Conservation (phyloP, 1,284 basidiomycete species). For the Ganoderma multipileum region DNA sequence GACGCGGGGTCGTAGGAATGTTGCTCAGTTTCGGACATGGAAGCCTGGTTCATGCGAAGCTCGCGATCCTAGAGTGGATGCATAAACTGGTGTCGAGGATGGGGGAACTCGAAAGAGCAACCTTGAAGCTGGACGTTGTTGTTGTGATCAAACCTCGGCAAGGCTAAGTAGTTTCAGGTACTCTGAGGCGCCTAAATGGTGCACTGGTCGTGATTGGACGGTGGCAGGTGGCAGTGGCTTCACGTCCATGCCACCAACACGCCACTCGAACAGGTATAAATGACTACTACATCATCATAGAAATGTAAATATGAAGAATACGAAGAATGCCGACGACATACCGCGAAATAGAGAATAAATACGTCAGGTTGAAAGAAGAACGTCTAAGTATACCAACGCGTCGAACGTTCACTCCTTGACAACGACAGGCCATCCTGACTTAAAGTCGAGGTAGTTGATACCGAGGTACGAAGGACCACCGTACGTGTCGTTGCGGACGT, state of each 20-base stretch:
- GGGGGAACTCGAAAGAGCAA: neutral
- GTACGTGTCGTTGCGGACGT: constrained; percentile 14
- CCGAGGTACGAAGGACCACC: constrained; percentile 11
- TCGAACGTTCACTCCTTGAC: neutral
- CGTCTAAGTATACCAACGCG: neutral
- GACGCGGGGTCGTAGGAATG: neutral
- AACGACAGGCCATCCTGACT: constrained; percentile 10
- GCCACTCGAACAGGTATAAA: neutral
- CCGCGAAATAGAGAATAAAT: neutral
- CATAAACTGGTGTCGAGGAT: neutral
- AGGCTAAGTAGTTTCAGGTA: no score
- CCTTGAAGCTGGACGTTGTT: neutral
- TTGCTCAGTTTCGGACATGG: neutral
- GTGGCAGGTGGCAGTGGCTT: neutral
- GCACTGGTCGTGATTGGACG: neutral
- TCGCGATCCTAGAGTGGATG: neutral
- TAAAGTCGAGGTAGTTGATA: constrained; percentile 19
- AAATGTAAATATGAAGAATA: neutral
- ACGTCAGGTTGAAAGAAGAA: neutral
- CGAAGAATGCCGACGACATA: neutral
- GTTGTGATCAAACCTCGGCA: neutral
- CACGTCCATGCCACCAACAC: no score
- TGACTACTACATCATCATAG: neutral
- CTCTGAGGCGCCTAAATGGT: neutral
- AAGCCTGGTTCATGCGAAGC: neutral